A percentile compares a stretch with the other conserved stretches of the same genome.
These are phyloP conservation scores for Neolecta irregularis DNA, from an alignment of 1,139 yeast genomes.

Conservation along the genomic window DNA sequence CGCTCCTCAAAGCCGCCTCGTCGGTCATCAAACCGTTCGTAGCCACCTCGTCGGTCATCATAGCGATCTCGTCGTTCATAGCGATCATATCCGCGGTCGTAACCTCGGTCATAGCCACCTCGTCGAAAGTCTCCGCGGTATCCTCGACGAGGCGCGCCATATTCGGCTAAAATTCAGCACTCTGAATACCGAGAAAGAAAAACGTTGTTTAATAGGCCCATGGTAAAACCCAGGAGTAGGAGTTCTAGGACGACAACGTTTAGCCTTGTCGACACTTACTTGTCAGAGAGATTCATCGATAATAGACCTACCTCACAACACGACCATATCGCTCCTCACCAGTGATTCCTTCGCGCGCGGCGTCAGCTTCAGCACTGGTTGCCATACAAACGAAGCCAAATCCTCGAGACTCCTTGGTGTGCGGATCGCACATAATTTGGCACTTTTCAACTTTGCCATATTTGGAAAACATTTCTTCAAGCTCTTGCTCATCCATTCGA, in stretches of 20 bases:
- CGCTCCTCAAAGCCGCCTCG: too few relatives aligned
- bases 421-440: slow-evolving; percentile 28
- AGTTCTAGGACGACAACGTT: slow-evolving; percentile 27
- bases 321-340: slow-evolving; percentile 24
- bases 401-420: slow-evolving; percentile 27
- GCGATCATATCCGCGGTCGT: slow-evolving; percentile 11
- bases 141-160: background rate
- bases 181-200: background rate
- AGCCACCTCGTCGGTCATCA: background rate
- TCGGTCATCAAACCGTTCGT: background rate
- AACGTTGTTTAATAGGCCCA: slow-evolving; percentile 25
- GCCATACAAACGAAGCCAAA: slow-evolving; percentile 28
- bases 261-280: slow-evolving; percentile 23
- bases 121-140: slow-evolving; percentile 14
- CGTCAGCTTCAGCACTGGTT: slow-evolving; percentile 23
- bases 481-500: slow-evolving; percentile 23
- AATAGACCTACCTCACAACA: slow-evolving; percentile 17
- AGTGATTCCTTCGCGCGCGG: slow-evolving; percentile 23
- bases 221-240: slow-evolving; percentile 31
- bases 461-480: slow-evolving; percentile 23
- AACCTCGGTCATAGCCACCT: slow-evolving; percentile 17
- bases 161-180: slow-evolving; percentile 1
- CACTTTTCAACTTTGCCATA: slow-evolving; percentile 25
- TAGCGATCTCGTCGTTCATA: slow-evolving; percentile 14
- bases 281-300: background rate